These are phyloP conservation scores for Saccharomycodes ludwigii DNA, from an alignment of 805 yeast species.

Conservation along the genomic window DNA sequence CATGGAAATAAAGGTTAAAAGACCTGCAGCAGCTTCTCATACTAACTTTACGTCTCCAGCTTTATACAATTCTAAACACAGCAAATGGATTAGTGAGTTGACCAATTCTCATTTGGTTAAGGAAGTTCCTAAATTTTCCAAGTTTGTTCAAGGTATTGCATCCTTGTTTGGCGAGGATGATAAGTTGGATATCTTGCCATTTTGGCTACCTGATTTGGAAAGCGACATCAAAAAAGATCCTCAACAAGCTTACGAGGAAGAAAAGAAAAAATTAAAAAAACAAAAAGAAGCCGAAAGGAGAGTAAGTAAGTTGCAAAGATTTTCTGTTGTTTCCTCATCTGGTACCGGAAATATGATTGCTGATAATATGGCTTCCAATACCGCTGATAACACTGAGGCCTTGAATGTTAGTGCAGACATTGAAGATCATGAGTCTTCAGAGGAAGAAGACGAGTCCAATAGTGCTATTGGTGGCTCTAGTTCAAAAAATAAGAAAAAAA, in stretches of 20 bases:
- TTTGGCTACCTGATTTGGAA: slow-evolving; percentile 90
- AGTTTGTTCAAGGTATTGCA: slow-evolving; percentile 88
- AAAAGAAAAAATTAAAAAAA: slow-evolving; percentile 38
- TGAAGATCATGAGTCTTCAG: slow-evolving; percentile 48
- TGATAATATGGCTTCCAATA: neutral
- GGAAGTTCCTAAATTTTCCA: slow-evolving; percentile 88
- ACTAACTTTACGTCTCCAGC: slow-evolving; percentile 22
- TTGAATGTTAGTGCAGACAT: slow-evolving; percentile 24
- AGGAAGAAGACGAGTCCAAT: slow-evolving; percentile 21
- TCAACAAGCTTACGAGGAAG: slow-evolving; percentile 63
- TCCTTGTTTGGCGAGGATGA: slow-evolving; percentile 72
- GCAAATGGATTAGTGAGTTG: slow-evolving; percentile 77
- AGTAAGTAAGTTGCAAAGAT: slow-evolving; percentile 26
- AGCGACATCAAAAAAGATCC: slow-evolving; percentile 66
- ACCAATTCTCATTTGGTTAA: slow-evolving; percentile 74
- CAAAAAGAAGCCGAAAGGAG: slow-evolving; percentile 26
- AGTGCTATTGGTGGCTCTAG: neutral
- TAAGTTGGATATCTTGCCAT: slow-evolving; percentile 77
- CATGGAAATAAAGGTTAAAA: slow-evolving; percentile 70
- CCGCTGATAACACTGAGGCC: slow-evolving; percentile 2
- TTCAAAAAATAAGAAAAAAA: slow-evolving; percentile 4
- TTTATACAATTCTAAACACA: slow-evolving; percentile 28
- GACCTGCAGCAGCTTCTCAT: slow-evolving; percentile 23
- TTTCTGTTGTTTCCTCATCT: slow-evolving; percentile 15
- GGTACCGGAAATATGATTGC: neutral